Percentiles rank a stretch among this genome's conserved stretches.
phyloP scores from a whole-genome alignment of 305 asterid species.

The Salvia sclarea region DNA sequence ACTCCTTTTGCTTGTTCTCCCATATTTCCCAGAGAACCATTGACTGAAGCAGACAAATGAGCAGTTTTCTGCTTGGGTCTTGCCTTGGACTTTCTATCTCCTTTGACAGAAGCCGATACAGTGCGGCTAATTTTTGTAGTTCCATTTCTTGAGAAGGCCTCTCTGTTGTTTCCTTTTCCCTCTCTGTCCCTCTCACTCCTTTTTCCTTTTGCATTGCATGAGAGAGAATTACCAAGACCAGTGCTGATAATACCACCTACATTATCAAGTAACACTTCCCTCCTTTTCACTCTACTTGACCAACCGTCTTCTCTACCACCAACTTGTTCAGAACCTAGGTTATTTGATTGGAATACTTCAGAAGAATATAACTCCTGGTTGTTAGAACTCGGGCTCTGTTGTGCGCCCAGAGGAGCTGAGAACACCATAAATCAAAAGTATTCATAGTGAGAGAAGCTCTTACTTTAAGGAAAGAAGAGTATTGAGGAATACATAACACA shows the following conservation, averaged over 20 bases:
- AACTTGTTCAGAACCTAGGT: constrained; percentile 53
- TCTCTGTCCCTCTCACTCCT: constrained; percentile 93
- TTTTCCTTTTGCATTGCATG: constrained; percentile 86
- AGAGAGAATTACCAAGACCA: constrained; percentile 65
- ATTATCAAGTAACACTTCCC: constrained; percentile 70
- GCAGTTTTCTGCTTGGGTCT: constrained; percentile 83
- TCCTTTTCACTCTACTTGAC: constrained; percentile 66
- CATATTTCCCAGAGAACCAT: constrained; percentile 69
- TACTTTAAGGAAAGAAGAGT: constrained; percentile 8
- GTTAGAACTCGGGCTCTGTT: constrained; percentile 69
- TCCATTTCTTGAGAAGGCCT: constrained; percentile 64
- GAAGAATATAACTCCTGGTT: constrained; percentile 57
- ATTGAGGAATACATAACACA: background rate
- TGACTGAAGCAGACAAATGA: constrained; percentile 73
- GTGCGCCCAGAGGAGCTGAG: constrained; percentile 61
- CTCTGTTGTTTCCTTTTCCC: constrained; percentile 78
- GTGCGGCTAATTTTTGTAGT: constrained; percentile 67
- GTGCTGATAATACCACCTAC: constrained; percentile 57
- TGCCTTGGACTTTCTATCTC: constrained; percentile 83
- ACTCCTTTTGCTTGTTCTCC: constrained; percentile 58
- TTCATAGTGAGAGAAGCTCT: constrained; percentile 27
- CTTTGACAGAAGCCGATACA: constrained; percentile 58
- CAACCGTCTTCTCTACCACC: constrained; percentile 54
- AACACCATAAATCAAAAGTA: constrained; percentile 26
- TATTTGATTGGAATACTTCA: constrained; percentile 47